Evolutionary conservation across 2,329 filamentous ascomycete genomes (phyloP).

Genomic region (Fusarium sororula): DNA sequence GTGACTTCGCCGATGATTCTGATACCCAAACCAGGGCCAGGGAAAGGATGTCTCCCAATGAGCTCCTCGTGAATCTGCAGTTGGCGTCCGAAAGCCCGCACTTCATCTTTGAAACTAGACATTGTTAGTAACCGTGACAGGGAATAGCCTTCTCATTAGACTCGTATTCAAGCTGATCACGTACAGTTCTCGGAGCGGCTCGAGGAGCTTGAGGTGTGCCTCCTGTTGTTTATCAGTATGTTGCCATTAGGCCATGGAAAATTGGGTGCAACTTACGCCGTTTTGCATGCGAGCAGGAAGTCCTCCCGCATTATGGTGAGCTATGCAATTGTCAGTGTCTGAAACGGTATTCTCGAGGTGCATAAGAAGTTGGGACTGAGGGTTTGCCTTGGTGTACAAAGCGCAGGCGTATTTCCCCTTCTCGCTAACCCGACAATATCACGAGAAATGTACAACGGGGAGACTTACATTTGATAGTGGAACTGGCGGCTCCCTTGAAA

Average conservation of each 20-base stretch:
- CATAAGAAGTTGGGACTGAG: background rate
- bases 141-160: background rate
- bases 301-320: background rate
- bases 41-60: conserved; percentile 72
- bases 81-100: conserved; percentile 44
- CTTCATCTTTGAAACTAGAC: conserved; percentile 79
- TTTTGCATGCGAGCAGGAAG: conserved; percentile 35
- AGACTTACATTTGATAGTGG: background rate
- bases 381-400: background rate
- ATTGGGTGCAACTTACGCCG: conserved; percentile 4
- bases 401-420: too few species aligned
- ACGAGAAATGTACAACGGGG: background rate
- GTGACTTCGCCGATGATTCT: conserved; percentile 69
- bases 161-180: background rate
- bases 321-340: background rate
- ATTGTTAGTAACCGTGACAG: conserved; percentile 10
- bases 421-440: background rate
- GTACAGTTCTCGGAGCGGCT: conserved; percentile 59
- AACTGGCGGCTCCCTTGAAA: conserved; percentile 25
- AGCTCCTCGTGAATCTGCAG: conserved; percentile 44
- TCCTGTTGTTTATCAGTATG: conserved; percentile 26
- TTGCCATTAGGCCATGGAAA: background rate
- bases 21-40: conserved; percentile 50
- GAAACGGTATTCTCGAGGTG: background rate
- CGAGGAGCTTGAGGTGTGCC: conserved; percentile 38